A percentile compares a stretch with the other conserved stretches of the same genome.
These are phyloP conservation scores for Hypholoma sublateritium DNA, from an alignment of 768 basidiomycete genomes.

Conservation along the genomic window DNA sequence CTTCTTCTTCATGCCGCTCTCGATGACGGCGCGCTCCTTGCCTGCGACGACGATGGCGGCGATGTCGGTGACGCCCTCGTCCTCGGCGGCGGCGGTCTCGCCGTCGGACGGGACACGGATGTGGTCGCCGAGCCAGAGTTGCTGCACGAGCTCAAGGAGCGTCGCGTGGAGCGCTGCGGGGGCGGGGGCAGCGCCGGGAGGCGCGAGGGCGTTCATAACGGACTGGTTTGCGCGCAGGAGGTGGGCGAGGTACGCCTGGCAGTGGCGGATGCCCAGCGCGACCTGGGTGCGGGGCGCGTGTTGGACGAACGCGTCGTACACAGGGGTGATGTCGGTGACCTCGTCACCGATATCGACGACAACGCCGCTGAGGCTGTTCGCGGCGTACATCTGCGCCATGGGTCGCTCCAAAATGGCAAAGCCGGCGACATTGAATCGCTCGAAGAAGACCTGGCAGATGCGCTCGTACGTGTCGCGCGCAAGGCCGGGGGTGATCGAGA, in stretches of 20 bases:
- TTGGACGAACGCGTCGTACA: slow-evolving; percentile 71
- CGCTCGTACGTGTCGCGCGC: slow-evolving; percentile 68
- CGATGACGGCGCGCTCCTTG: slow-evolving; percentile 88
- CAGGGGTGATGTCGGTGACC: slow-evolving; percentile 73
- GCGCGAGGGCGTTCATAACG: slow-evolving; percentile 57
- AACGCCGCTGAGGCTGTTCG: slow-evolving; percentile 68
- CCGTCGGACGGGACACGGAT: slow-evolving; percentile 76
- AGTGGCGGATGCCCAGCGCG: slow-evolving; percentile 68
- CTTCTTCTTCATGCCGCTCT: slow-evolving; percentile 79
- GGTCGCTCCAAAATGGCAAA: slow-evolving; percentile 82
- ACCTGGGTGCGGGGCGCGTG: slow-evolving; percentile 54
- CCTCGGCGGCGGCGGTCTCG: slow-evolving; percentile 65
- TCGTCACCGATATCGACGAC: slow-evolving; percentile 82
- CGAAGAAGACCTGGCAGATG: slow-evolving; percentile 85
- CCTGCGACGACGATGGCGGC: slow-evolving; percentile 89
- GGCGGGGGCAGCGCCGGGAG: slow-evolving; percentile 46
- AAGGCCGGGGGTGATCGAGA: slow-evolving; percentile 66
- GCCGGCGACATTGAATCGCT: slow-evolving; percentile 87
- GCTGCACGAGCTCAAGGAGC: slow-evolving; percentile 63
- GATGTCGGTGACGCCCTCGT: slow-evolving; percentile 87
- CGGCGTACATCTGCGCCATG: slow-evolving; percentile 80
- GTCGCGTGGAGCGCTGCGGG: slow-evolving; percentile 46
- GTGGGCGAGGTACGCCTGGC: slow-evolving; percentile 74
- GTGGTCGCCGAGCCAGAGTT: slow-evolving; percentile 63
- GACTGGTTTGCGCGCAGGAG: slow-evolving; percentile 69